These are phyloP conservation scores for Yarrowia sp. DNA, from an alignment of 805 yeast species.

Conservation along the genomic window DNA sequence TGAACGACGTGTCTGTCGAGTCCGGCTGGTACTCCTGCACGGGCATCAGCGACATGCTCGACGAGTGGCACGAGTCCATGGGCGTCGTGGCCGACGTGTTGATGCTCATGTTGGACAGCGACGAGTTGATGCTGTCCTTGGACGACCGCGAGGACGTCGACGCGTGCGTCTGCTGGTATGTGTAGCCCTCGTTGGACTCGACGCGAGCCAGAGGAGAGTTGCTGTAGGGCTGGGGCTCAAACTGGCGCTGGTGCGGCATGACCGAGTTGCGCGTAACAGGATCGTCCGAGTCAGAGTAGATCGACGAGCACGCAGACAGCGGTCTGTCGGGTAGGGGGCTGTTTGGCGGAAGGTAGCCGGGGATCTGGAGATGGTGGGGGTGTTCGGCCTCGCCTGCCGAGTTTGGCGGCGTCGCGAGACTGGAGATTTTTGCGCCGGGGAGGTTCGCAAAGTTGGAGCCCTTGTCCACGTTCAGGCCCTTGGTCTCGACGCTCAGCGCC, in stretches of 20 bases:
- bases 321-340: neutral
- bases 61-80: slow-evolving; percentile 12
- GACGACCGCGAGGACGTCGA: slow-evolving; percentile 3
- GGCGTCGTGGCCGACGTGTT: slow-evolving; percentile 23
- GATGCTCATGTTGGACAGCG: slow-evolving; percentile 7
- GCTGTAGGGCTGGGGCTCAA: neutral
- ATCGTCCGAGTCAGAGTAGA: slow-evolving; percentile 6
- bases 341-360: slow-evolving; percentile 15
- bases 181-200: neutral
- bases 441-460: neutral
- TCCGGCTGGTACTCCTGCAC: slow-evolving; percentile 4
- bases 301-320: slow-evolving; percentile 2
- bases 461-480: neutral
- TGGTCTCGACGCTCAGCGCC: neutral
- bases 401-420: neutral
- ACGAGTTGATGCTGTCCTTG: neutral
- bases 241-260: neutral
- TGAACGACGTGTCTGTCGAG: slow-evolving; percentile 4
- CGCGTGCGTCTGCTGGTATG: neutral
- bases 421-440: neutral
- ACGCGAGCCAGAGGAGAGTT: neutral
- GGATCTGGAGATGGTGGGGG: slow-evolving; percentile 9
- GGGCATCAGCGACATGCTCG: slow-evolving; percentile 4
- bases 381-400: neutral
- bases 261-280: slow-evolving; percentile 19